phyloP scores from a whole-genome alignment of 2,329 filamentous ascomycete genomes.

The Claviceps spartinae region DNA sequence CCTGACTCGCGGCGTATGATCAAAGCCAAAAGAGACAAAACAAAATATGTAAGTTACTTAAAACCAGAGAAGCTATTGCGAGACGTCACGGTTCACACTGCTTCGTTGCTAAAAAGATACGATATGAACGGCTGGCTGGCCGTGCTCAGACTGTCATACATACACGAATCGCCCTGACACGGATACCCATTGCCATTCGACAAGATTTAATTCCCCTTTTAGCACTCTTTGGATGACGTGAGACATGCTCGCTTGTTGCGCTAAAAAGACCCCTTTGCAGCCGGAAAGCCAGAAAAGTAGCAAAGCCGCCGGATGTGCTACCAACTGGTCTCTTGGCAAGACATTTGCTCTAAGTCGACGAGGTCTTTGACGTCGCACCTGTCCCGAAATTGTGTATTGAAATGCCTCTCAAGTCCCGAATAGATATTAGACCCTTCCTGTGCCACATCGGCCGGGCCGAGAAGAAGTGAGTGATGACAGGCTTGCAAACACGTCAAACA shows the following conservation, averaged over 20 bases:
- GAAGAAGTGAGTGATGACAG: background rate
- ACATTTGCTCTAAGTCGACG: background rate
- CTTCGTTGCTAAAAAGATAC: background rate
- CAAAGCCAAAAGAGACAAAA: background rate
- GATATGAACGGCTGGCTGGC: background rate
- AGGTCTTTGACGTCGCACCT: background rate
- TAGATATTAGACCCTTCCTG: background rate
- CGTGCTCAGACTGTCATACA: background rate
- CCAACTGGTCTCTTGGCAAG: background rate
- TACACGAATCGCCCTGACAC: background rate
- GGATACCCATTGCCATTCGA: background rate
- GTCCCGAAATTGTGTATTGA: background rate
- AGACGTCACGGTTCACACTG: slow-evolving; percentile 1
- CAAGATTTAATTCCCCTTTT: background rate
- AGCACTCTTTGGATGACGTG: background rate
- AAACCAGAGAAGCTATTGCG: background rate
- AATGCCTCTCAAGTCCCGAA: background rate
- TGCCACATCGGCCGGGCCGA: background rate
- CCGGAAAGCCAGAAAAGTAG: background rate
- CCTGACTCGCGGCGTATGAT: background rate
- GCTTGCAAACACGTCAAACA: background rate
- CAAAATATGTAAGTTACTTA: background rate
- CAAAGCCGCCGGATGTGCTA: background rate
- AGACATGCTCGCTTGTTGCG: slow-evolving; percentile 2
- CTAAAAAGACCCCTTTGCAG: background rate